Evolutionary conservation across 106 monocot genomes (phyloP).

Genomic region (Apostasia ramifera): DNA sequence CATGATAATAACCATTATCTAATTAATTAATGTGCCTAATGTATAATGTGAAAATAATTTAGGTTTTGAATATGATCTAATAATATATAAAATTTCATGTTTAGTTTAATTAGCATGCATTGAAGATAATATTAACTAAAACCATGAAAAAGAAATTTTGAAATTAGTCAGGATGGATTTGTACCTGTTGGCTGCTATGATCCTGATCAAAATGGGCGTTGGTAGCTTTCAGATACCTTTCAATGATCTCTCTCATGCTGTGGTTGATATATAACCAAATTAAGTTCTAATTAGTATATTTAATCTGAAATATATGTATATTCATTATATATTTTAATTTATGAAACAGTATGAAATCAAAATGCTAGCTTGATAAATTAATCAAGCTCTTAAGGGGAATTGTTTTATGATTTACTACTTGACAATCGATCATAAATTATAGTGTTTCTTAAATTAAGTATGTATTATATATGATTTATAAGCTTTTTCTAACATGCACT

Average conservation of each 20-base stretch:
- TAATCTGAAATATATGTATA: too few relatives aligned
- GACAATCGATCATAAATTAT: too few relatives aligned
- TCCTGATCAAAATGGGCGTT: slow-evolving; percentile 33
- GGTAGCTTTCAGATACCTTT: slow-evolving; percentile 41
- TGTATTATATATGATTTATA: too few relatives aligned
- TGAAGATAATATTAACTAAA: neutral
- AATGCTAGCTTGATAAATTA: too few relatives aligned
- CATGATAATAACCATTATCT: neutral
- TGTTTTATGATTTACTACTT: too few relatives aligned
- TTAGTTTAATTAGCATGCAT: neutral
- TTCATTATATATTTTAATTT: neutral
- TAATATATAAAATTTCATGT: neutral
- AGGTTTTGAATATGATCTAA: too few relatives aligned
- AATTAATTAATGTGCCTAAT: too few relatives aligned
- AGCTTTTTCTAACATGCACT: too few relatives aligned
- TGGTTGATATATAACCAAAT: neutral
- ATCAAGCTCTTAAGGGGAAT: too few relatives aligned
- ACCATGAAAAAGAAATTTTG: neutral
- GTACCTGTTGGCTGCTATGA: slow-evolving; percentile 34
- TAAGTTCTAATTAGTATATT: too few relatives aligned
- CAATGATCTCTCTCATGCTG: slow-evolving; percentile 66
- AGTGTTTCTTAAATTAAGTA: too few relatives aligned
- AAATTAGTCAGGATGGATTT: neutral
- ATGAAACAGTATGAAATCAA: neutral
- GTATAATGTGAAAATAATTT: too few relatives aligned